phyloP scores from a whole-genome alignment of 495 filamentous ascomycete genomes.

The Lasiosphaeriaceae sp. region DNA sequence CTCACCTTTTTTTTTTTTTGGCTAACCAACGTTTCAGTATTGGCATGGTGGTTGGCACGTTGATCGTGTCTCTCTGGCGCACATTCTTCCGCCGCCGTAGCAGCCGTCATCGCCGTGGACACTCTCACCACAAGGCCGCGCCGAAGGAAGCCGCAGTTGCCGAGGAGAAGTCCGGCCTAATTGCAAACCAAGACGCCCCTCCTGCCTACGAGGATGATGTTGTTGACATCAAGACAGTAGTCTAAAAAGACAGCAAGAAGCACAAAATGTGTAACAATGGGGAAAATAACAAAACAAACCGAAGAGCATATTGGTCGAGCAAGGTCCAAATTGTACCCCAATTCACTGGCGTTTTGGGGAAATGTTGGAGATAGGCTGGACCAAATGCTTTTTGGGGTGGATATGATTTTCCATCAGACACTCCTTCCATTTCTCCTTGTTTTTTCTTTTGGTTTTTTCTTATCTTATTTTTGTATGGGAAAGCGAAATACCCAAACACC shows the following conservation, averaged over 20 bases:
- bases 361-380: no score
- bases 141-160: slow-evolving; percentile 24
- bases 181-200: slow-evolving; percentile 37
- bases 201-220: slow-evolving; percentile 34
- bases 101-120: slow-evolving; percentile 23
- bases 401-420: neutral
- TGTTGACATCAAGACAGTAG: slow-evolving; percentile 17
- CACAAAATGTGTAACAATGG: no score
- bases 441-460: slow-evolving; percentile 11
- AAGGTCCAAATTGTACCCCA: no score
- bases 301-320: no score
- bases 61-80: slow-evolving; percentile 46
- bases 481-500: slow-evolving; percentile 17
- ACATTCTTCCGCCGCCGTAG: slow-evolving; percentile 24
- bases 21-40: slow-evolving; percentile 24
- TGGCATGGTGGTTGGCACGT: slow-evolving; percentile 49
- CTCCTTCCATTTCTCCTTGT: slow-evolving; percentile 12
- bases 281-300: no score
- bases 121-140: slow-evolving; percentile 27
- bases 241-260: slow-evolving; percentile 3
- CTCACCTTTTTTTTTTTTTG: neutral
- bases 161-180: slow-evolving; percentile 42
- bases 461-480: slow-evolving; percentile 9
- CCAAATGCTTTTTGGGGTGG: no score
- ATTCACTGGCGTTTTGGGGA: no score